These are phyloP conservation scores for Paecilomyces sp. DNA, from an alignment of 2,329 filamentous ascomycete genomes.

Conservation along the genomic window DNA sequence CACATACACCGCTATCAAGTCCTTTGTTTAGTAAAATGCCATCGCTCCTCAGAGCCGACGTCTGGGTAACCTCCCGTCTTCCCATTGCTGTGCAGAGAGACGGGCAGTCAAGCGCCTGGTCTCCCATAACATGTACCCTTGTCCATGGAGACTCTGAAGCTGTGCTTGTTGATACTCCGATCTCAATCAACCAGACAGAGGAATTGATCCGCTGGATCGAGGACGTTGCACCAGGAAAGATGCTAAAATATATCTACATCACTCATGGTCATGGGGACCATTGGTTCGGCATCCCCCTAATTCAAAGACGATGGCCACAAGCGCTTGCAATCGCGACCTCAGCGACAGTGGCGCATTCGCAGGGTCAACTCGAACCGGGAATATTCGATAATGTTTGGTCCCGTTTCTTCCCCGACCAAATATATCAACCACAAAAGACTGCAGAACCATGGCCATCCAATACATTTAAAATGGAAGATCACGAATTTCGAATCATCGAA, in stretches of 20 bases:
- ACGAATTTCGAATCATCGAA: slow-evolving; percentile 13
- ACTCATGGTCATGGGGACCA: slow-evolving; percentile 40
- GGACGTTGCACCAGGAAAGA: slow-evolving; percentile 16
- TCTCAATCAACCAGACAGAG: slow-evolving; percentile 17
- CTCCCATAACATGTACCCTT: slow-evolving; percentile 12
- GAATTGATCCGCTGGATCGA: slow-evolving; percentile 31
- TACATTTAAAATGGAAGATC: slow-evolving; percentile 6
- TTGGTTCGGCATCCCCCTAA: slow-evolving; percentile 26
- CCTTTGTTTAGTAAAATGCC: not conserved
- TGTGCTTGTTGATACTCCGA: slow-evolving; percentile 33
- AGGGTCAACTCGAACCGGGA: slow-evolving; percentile 5
- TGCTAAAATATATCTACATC: slow-evolving; percentile 31
- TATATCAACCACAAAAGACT: too few relatives aligned
- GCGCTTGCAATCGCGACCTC: slow-evolving; percentile 11
- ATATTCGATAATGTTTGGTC: too few relatives aligned
- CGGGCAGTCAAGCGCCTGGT: not conserved
- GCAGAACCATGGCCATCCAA: not conserved
- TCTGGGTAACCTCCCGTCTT: not conserved
- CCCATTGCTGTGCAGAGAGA: not conserved
- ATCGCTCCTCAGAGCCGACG: not conserved
- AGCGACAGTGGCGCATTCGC: slow-evolving; percentile 12
- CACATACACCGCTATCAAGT: too few relatives aligned
- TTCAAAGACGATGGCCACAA: slow-evolving; percentile 23
- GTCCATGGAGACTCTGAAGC: slow-evolving; percentile 21
- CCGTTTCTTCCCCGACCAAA: too few relatives aligned